Base-by-base conservation (phyloP, 169 alveolate species). In the Cryptosporidium andersoni region DNA sequence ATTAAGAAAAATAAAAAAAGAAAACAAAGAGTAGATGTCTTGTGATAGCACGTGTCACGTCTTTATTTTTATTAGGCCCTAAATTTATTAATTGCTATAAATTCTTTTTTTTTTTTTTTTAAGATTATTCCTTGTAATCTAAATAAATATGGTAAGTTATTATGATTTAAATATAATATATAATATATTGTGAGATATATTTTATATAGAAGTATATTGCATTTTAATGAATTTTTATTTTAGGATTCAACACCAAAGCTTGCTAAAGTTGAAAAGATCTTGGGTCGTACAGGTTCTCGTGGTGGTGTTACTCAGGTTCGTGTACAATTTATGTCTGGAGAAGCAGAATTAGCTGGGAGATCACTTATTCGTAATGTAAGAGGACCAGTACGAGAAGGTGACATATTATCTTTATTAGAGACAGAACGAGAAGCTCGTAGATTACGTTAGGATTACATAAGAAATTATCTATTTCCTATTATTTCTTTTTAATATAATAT, bases 341-440 rank as follows among this genome's bases (percentile, higher is more conserved):
- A 94, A 66, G 88, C 94, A 74, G 95, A 94, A 81, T 89, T 90
- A 11, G 81, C 91, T 55, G 97, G 97, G 67, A 96, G 99, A 88
- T 90, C 97, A 65, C 93, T 97, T 88, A 94, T 97, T 82, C 95
- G 99, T 81, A 97, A 97, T 92, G 98, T 97, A 82, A 95, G 96
- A 93, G 99, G 99, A 43, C 99, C 99, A 51, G 99, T 97, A 64
- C 94, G 98, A 80, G 98, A 96, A 89, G 99, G 98, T 62, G 99
- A 97, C 91, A 96, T 97, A 81, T 95, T 97, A 60, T 98, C 99
- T 37, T 94, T 97, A 63, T 90, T 97, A 90, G 99, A 97, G 91
- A 93, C 98, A 14, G 99, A 97, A 92, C 94, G 99, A 82, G 99
- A 97, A 92, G 99, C 99, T 65, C 94, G 99, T 67, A 93, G 99